Base-by-base conservation (phyloP, 257 asterid species). In the Solanum pimpinellifolium region DNA sequence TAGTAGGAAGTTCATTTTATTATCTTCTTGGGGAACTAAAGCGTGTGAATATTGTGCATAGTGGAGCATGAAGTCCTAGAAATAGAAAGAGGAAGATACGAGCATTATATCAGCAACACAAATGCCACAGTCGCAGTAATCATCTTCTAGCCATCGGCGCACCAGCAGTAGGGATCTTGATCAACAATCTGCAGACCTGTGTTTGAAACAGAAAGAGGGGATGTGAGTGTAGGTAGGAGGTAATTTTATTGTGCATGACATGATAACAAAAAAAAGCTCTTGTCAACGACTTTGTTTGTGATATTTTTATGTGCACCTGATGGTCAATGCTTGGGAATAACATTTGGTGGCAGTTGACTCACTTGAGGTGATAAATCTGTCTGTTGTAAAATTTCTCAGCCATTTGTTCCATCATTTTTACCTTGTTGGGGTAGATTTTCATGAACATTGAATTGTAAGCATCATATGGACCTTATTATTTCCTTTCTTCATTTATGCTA, bases 1-100 rank as follows among this genome's bases (percentile, higher is more conserved):
- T 3, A 12, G 56, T 75, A 75, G 29, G 83, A 11, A 42, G 21
- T 5, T 75, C 25, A n/a, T 75, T 75, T 39, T 75, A 75, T 23
- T 75, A 23, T 25, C 6, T 75, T 75, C 56, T 35, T 9, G 21
- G 83, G 56, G n/a, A 75, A 75, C 31, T 74, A 13, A 37, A 90
- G 66, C 27, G 29, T 72, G 83, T 62, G 65, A 44, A 73, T 91
- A 80, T 66, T 86, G 31, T 90, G 69, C 88, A 92, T 94, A 97
- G 99, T 97, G 90, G 99, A 97, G 92, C 98, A 95, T 83, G 99
- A 96, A 37, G 94, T 96, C 65, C 87, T 97, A 90, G 99, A 97
- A 90, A 93, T 96, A 92, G 99, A 97, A 91, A 92, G 91, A 4
- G 95, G 90, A 86, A 94, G 99, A 89, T 97, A 44, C 92, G 93